Base-by-base conservation (phyloP, 148 eudicot genomes). In the Vaccinium vitisidaea region DNA sequence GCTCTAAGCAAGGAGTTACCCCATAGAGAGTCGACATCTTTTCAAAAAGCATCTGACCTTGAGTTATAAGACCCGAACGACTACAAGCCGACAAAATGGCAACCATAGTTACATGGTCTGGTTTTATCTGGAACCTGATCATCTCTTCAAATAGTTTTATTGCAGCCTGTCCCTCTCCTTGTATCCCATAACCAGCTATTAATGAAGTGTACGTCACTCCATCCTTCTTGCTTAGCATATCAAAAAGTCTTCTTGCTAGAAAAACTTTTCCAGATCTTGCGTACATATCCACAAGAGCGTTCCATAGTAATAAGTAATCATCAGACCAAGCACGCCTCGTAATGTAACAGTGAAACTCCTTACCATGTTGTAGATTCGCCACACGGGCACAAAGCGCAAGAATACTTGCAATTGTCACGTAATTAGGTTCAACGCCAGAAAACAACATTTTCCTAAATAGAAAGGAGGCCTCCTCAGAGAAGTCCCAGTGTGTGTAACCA, bases 21-120 rank as follows among this genome's bases (percentile, higher is more conserved):
- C 90, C 92, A 88, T 92, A 93, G 16, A 88, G 83, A 55, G 82
- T 77, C 79, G 59, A 84, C 98, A 95, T 92, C 65, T 86, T 85
- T 53, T 90, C 86, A 83, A 95, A 93, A 59, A 93, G 49, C 70
- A 87, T 74, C 80, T 92, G 92, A 54, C 98, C 98, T 89, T 91
- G 86, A 71, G 36, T 86, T 61, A 95, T 89, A 84, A 95, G 95
- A 77, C 94, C 91, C 1, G 98, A 93, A 87, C 91, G 98, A 83
- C 98, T 95, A 78, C 98, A 94, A 39, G 98, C 96, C 80, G 96
- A 88, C 83, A 94, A 83, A 85, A 92, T 86, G 56, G 98, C 92
- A 88, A 95, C 88, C 92, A 95, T 87, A 25, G 91, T 93, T 71
- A 95, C 87, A 84, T 90, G 93, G 65, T 95, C 98, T 61, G 97